Percentiles rank a stretch among this genome's conserved stretches.
These are phyloP conservation scores for Yueomyces sinensis DNA, from an alignment of 805 yeast genomes.

Conservation along the genomic window DNA sequence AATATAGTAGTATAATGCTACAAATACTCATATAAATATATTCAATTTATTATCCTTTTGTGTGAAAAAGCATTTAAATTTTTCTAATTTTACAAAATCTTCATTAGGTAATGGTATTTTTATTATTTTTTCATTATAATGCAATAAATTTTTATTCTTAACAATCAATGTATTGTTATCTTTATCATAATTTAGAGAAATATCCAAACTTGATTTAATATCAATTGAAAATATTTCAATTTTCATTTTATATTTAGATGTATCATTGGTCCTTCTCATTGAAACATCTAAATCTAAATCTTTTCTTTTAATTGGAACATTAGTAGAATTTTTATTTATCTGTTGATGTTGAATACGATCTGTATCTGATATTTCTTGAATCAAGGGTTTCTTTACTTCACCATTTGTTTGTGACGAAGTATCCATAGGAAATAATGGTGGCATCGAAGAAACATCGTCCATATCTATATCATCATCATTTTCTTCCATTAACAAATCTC, in stretches of 20 bases:
- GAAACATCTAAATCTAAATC: conserved; percentile 16
- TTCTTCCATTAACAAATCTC: conserved; percentile 10
- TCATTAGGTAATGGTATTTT: conserved; percentile 28
- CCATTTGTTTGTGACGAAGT: neutral
- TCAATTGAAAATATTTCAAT: conserved; percentile 26
- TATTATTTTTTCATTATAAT: conserved; percentile 14
- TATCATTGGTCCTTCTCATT: conserved; percentile 20
- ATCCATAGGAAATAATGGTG: conserved; percentile 15
- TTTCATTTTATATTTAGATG: conserved; percentile 22
- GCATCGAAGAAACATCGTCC: conserved; percentile 12
- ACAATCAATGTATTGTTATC: conserved; percentile 21
- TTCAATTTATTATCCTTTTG: conserved; percentile 17
- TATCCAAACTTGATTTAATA: conserved; percentile 22
- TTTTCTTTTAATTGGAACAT: conserved; percentile 4
- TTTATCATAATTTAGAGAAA: conserved; percentile 20
- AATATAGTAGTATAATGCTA: no score
- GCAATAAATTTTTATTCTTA: conserved; percentile 16
- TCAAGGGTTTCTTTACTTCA: conserved; percentile 28
- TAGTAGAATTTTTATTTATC: neutral
- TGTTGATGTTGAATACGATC: conserved; percentile 2
- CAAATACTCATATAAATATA: conserved; percentile 24
- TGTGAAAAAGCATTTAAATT: conserved; percentile 20
- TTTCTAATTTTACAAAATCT: conserved; percentile 7
- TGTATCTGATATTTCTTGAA: conserved; percentile 49
- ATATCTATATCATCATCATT: conserved; percentile 13